Conservation (phyloP, 1,139 yeast species). For the Kodamaea anthophila region DNA sequence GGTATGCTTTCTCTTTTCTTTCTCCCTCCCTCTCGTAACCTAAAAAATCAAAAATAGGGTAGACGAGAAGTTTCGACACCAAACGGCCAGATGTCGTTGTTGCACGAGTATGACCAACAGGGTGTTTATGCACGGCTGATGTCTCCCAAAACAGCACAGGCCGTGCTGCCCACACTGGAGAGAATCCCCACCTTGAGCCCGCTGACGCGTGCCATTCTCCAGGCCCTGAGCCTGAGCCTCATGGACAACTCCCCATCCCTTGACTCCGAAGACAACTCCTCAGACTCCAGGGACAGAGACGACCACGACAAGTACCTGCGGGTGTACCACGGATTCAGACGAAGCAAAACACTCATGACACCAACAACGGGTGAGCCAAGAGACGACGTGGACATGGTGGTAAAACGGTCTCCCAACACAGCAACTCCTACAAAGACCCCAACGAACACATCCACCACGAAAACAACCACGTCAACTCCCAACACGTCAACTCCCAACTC, state of each 20-base stretch:
- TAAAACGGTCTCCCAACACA: too few species aligned
- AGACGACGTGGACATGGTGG: too few species aligned
- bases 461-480: not conserved
- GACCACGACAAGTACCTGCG: not conserved
- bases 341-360: not conserved
- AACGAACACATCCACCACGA: not conserved
- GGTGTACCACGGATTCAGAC: not conserved
- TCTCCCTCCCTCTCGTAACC: too few species aligned
- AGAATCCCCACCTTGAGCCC: slow-evolving; percentile 3
- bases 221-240: slow-evolving; percentile 4
- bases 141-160: slow-evolving; percentile 3
- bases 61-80: slow-evolving; percentile 1
- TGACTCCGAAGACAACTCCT: too few species aligned
- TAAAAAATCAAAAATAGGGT: slow-evolving; percentile 1
- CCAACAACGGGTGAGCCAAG: not conserved
- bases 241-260: too few species aligned
- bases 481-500: not conserved
- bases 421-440: too few species aligned
- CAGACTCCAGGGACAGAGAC: too few species aligned
- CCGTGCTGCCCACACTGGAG: slow-evolving; percentile 1
- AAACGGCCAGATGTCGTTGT: slow-evolving; percentile 4
- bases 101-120: slow-evolving; percentile 6
- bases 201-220: slow-evolving; percentile 3
- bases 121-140: slow-evolving; percentile 4
- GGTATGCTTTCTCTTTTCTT: too few species aligned